Evolutionary conservation across 1,284 basidiomycete species (phyloP).

Genomic region (Papiliotrema fonsecae): DNA sequence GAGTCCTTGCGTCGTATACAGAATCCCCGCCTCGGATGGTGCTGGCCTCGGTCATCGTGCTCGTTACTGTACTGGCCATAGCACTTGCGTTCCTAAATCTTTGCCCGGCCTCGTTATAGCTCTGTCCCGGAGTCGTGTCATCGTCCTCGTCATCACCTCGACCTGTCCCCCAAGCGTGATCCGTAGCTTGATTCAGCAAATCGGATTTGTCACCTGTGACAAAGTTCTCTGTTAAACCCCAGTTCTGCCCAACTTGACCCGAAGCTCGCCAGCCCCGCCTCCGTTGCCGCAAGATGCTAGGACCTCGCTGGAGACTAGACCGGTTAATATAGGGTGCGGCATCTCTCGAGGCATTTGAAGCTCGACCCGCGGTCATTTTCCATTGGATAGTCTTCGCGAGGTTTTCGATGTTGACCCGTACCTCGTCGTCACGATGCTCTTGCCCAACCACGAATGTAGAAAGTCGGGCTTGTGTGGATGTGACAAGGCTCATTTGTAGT

Average conservation of each 20-base stretch:
- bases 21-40: slow-evolving; percentile 10
- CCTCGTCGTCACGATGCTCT: slow-evolving; percentile 29
- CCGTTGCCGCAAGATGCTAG: slow-evolving; percentile 16
- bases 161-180: slow-evolving; percentile 9
- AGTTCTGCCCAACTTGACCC: slow-evolving; percentile 9
- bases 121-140: slow-evolving; percentile 6
- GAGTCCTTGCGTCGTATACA: slow-evolving; percentile 6
- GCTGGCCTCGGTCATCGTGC: slow-evolving; percentile 5
- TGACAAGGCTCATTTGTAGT: slow-evolving; percentile 46
- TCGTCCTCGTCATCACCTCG: slow-evolving; percentile 18
- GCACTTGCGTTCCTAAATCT: background rate
- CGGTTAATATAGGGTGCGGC: background rate
- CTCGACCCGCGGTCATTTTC: slow-evolving; percentile 14
- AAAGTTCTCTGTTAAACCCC: too few relatives aligned
- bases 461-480: slow-evolving; percentile 44
- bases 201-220: background rate
- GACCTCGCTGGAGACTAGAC: slow-evolving; percentile 1
- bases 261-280: slow-evolving; percentile 28
- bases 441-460: slow-evolving; percentile 34
- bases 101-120: background rate
- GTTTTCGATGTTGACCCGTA: slow-evolving; percentile 32
- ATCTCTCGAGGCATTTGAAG: slow-evolving; percentile 6
- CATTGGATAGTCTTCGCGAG: slow-evolving; percentile 34
- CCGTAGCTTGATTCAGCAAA: background rate
- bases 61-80: slow-evolving; percentile 1